Base-by-base conservation (phyloP, 2,329 filamentous ascomycete genomes). In the Colletotrichum musicola region DNA sequence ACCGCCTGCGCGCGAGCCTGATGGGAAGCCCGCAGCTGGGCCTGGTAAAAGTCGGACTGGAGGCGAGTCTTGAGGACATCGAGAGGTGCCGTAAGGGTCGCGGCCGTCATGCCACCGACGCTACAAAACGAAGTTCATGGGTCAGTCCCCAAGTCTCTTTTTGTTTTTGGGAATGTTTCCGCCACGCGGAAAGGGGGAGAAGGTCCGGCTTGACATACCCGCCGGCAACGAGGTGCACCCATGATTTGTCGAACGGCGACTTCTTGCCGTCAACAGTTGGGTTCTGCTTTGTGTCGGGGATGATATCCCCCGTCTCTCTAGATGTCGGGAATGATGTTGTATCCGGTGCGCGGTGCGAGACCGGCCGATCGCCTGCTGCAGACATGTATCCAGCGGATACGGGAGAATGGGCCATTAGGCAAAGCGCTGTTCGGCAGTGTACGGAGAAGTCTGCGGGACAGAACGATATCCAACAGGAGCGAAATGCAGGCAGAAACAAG, bases 1-100 rank as follows among this genome's bases (percentile, higher is more conserved):
- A 77, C 71, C 79, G 84, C 74, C 81, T 86, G 75, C 75, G 88
- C 72, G 81, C 87, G 76, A 76, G 89, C 87, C n/a, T 88, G 83
- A 57, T 92, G 88, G 9, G 89, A 86, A 16, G 91, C 88, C 35
- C 87, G 86, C 53, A 97, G 86, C 80, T 97, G 93, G 9, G 90
- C 86, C 79, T 97, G 93, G 85, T 98, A 98, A 79, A 97, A 97
- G 77, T 97, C 95, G 75, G 94, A 97, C 79, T 98, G 95, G 3
- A 98, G 85, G 42, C 95, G 90, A 12, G 95, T 98, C 80, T 97
- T 97, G 58, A 98, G 87, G 38, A 98, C 95, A 77, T 98, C 95
- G 68, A 98, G 91, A 22, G 95, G 95, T 9, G 94, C 94, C 1
- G 95, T 98, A n/a, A 98, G 82, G n/a, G 93, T 91, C 25, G 95